These are phyloP conservation scores for Puccinia polysora DNA, from an alignment of 1,284 basidiomycete species.

Conservation along the genomic window DNA sequence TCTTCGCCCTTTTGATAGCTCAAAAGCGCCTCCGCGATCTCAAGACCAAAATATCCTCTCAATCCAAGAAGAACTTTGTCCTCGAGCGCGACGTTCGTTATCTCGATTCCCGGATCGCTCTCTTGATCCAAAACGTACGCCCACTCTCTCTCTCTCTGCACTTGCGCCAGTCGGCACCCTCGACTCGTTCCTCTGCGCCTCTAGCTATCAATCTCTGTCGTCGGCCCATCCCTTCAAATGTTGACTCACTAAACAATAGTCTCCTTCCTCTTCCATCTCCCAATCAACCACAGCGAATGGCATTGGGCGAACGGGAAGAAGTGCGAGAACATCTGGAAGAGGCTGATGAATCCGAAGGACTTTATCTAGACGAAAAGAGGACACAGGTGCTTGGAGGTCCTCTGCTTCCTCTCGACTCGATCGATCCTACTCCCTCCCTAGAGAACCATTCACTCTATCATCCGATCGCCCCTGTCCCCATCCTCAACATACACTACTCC, in stretches of 20 bases:
- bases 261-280: background rate
- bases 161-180: constrained; percentile 14
- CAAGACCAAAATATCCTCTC: constrained; percentile 93
- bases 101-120: constrained; percentile 91
- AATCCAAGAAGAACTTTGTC: constrained; percentile 99
- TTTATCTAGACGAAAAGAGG: constrained; percentile 87
- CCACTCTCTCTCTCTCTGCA: constrained; percentile 51
- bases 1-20: constrained; percentile 60
- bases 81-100: constrained; percentile 97
- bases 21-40: constrained; percentile 92
- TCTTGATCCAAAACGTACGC: constrained; percentile 96
- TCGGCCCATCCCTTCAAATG: no score
- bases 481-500: background rate
- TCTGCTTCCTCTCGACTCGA: background rate
- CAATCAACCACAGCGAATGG: constrained; percentile 51
- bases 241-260: no score
- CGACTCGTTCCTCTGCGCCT: constrained; percentile 10
- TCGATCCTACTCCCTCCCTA: background rate
- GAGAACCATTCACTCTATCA: background rate
- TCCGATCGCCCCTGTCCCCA: background rate
- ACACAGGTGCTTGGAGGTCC: constrained; percentile 55
- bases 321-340: constrained; percentile 92
- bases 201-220: constrained; percentile 2
- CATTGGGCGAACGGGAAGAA: constrained; percentile 62
- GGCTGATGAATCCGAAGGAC: constrained; percentile 78